Percentiles rank a stretch among this genome's conserved stretches.
Conservation (phyloP, 148 eudicot genomes). For the Mesembryanthemum crystallinum region DNA sequence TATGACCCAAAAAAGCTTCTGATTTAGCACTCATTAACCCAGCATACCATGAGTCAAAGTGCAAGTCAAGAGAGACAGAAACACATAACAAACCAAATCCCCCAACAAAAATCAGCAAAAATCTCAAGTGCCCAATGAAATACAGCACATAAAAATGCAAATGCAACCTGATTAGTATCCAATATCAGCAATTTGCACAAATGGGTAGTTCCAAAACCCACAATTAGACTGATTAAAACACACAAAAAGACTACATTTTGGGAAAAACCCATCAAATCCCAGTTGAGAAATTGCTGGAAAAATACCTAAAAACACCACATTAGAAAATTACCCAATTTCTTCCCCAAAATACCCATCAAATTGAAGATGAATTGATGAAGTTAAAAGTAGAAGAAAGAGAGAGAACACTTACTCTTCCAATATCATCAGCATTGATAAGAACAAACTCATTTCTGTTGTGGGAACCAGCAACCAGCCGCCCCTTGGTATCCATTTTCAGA, state of each 20-base stretch:
- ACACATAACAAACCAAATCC: conserved; percentile 5
- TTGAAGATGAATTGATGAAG: neutral
- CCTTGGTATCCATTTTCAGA: conserved; percentile 53
- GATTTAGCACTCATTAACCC: conserved; percentile 4
- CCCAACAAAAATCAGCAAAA: conserved; percentile 7
- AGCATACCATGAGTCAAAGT: conserved; percentile 24
- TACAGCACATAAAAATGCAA: conserved; percentile 1
- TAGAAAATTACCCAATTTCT: neutral
- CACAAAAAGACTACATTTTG: neutral
- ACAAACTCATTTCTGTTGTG: conserved; percentile 75
- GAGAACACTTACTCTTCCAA: conserved; percentile 47
- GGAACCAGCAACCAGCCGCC: conserved; percentile 79
- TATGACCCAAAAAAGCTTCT: conserved; percentile 4
- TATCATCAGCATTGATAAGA: conserved; percentile 79
- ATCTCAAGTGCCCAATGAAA: neutral
- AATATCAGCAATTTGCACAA: conserved; percentile 19
- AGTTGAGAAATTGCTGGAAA: neutral
- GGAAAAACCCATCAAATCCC: conserved; percentile 4
- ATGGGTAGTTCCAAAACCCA: conserved; percentile 16
- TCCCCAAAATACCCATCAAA: neutral
- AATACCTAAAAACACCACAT: neutral
- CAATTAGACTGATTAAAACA: neutral
- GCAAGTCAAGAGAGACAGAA: conserved; percentile 18
- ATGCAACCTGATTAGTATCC: conserved; percentile 15
- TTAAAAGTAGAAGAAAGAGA: neutral